Percentiles rank a stretch among this genome's conserved stretches.
Evolutionary conservation across 176 grass and related monocot genomes (phyloP).

Genomic region (Juncus inflexus): DNA sequence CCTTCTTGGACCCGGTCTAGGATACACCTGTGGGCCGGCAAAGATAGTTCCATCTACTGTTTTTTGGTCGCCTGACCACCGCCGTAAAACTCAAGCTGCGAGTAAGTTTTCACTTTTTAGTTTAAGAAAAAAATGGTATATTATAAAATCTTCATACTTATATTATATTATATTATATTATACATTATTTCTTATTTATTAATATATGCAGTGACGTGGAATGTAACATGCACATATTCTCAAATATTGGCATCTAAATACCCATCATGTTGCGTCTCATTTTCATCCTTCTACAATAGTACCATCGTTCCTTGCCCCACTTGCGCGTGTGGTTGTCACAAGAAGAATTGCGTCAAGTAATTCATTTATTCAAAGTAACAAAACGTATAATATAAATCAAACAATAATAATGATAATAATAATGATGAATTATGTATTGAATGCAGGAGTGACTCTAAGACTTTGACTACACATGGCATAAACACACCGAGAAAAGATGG

Average conservation of each 20-base stretch:
- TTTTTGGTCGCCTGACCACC: conserved; percentile 50
- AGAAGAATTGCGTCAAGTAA: conserved; percentile 75
- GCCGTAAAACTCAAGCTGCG: conserved; percentile 77
- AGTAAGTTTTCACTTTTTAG: conserved; percentile 33
- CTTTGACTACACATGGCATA: conserved; percentile 36
- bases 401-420: neutral
- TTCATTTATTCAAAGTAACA: neutral
- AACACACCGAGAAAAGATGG: conserved; percentile 82
- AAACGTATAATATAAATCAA: too few relatives aligned
- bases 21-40: conserved; percentile 76
- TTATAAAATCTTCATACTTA: neutral
- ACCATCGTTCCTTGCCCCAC: conserved; percentile 69
- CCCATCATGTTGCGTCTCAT: conserved; percentile 82
- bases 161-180: neutral
- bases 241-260: conserved; percentile 62
- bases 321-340: conserved; percentile 79
- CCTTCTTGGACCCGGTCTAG: conserved; percentile 50
- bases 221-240: conserved; percentile 73
- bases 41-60: conserved; percentile 62
- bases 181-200: neutral
- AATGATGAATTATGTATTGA: neutral
- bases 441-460: conserved; percentile 51
- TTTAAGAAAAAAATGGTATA: neutral
- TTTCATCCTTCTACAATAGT: conserved; percentile 91
- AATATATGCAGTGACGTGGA: conserved; percentile 72